Evolutionary conservation across 371 early-diverging fungal genomes (phyloP), one percentile per base, ranked within the genome.

Genomic region (Apophysomyces variabilis): DNA sequence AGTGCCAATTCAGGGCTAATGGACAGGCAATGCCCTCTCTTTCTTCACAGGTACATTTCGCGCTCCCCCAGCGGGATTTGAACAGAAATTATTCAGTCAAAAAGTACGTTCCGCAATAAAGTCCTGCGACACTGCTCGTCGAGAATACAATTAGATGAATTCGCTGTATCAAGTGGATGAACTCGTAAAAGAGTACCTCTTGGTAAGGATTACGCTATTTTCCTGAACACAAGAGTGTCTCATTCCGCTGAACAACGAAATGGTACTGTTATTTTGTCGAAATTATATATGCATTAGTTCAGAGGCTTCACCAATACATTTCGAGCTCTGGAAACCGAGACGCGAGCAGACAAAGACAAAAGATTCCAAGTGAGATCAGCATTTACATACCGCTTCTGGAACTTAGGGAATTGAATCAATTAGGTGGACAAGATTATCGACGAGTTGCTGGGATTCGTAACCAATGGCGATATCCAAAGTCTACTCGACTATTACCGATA

Each of bases 371-470:
- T 80, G 77, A 66, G 59, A 12, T 5, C 18, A 41, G 18, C 37
- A 63, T 59, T 36, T 9, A 26, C 46, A 12, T 11, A 12, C 13
- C 46, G 45, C n/a, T 57, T 13, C 8, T 35, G 45, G 5, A 26
- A 9, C 5, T 58, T 6, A 13, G 16, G 13, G 46, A 45, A 45
- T n/a, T n/a, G 16, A 45, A 18, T 45, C 21, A 14, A 56, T 7
- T 59, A 89, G 89, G 85, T 85, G 8, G 88, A 89, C 57, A 89
- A 88, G 71, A 86, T 89, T 64, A 81, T 88, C 56, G 88, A 89
- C 44, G 88, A 89, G 57, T 62, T 89, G 45, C 77, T 82, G 57
- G 71, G 74, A 4, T 80, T 76, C 60, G 77, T 89, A 21, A 69
- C 76, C 0, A 77, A 69, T 56, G 84, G 86, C 66, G 90, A 89